Conservation (phyloP, 306 rosid species). For the Prinsepia uniflora region DNA sequence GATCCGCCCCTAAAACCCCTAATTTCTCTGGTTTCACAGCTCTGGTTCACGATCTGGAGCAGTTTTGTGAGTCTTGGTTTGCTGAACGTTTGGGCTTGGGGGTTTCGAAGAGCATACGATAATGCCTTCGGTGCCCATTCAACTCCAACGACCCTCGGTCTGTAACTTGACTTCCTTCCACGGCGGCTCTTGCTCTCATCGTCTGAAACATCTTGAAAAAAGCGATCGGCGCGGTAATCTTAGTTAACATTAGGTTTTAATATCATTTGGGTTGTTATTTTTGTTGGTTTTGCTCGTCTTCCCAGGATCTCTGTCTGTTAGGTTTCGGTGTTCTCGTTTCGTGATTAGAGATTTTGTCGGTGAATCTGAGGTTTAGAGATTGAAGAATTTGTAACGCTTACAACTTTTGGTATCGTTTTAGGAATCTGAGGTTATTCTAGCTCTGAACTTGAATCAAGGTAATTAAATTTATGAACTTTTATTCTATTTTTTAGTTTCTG, state of each 20-base stretch:
- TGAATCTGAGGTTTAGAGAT: constrained; percentile 8
- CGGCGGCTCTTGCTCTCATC: constrained; percentile 62
- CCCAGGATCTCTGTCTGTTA: constrained; percentile 2
- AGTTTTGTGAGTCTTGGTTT: constrained; percentile 14
- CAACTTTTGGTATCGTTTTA: background rate
- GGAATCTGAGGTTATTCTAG: background rate
- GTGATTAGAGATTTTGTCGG: constrained; percentile 6
- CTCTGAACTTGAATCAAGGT: background rate
- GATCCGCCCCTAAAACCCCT: background rate
- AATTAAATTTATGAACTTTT: background rate
- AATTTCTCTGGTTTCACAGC: constrained; percentile 2
- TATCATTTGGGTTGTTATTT: constrained; percentile 3
- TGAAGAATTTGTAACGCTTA: background rate
- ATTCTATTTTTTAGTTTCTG: background rate
- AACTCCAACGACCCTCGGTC: constrained; percentile 29
- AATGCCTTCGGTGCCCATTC: constrained; percentile 64
- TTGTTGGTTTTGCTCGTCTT: background rate
- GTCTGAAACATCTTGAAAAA: constrained; percentile 68
- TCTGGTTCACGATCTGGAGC: constrained; percentile 18
- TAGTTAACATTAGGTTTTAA: constrained; percentile 52
- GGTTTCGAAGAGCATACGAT: constrained; percentile 82
- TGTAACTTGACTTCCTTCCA: constrained; percentile 47
- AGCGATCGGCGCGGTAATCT: constrained; percentile 92
- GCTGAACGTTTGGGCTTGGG: constrained; percentile 16
- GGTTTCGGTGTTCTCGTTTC: constrained; percentile 23